Base-by-base conservation (phyloP, 2,329 filamentous ascomycete species). In the Aspergillus jensenii region DNA sequence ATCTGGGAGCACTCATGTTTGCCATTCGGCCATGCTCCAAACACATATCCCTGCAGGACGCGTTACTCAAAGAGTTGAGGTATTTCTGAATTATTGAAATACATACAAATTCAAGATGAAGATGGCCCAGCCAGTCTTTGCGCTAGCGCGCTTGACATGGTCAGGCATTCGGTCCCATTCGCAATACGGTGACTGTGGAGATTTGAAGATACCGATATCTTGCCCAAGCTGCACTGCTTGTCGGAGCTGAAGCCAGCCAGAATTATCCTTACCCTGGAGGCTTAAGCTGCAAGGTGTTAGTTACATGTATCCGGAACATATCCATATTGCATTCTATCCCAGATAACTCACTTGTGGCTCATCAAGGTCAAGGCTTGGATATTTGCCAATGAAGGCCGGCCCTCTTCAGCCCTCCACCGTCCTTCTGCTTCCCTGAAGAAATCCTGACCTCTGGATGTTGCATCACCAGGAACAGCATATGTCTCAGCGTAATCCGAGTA, bases 321-420 rank as follows among this genome's bases (percentile, higher is more conserved):
- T 11, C 33, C 12, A 23, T 40, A 27, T 27, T 8, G 17, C 25
- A 21, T 21, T 8, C 14, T 37, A 45, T 14, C 6, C 15, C 9
- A 40, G 25, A 14, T 8, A 12, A 67, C 71, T 60, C 70, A 72
- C 71, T 66, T 60, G 58, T 59, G 62, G 43, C 69, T 70, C 68
- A 76, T 71, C 23, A 74, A 52, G n/a, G 69, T 62, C 49, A 76
- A 60, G 12, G 71, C 74, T 46, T 76, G 74, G 12, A 76, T 68
- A 50, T 71, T 76, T 19, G 70, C 56, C 41, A 77, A 65, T 3
- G 69, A 69, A 15, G 64, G 58, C 14, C 49, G 63, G 14, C 70
- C 74, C 19, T 71, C 70, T 57, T 77, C 72, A n/a, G 67, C 64
- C 37, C 65, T 68, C 68, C 73, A 74, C n/a, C 76, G 59, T 46